Base-by-base conservation (phyloP, 1,139 yeast genomes). In the Protomyces gravidus region DNA sequence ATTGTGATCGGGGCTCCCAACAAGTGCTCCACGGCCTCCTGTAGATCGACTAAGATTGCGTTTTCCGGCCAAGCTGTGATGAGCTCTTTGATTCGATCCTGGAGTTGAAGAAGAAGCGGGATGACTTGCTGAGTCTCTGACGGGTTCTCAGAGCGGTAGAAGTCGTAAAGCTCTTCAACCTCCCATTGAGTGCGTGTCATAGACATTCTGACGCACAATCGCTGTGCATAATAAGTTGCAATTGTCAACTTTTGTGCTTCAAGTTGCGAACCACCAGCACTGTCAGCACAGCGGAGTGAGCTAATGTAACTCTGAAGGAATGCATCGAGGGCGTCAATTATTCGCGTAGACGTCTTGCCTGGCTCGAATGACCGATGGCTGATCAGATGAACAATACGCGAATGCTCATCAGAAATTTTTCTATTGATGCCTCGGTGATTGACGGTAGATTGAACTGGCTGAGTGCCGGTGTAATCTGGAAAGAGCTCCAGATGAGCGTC, bases 41-140 rank as follows among this genome's bases (percentile, higher is more conserved):
- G 72, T 57, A 92, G 78, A 36, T 85, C 89, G 62, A 79, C 84
- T 55, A 94, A 73, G 0, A 95, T 89, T 0, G 95, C 94, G 75
- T 94, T 96, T 67, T 94, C 98, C 0, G 98, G 97, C 96, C 97
- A 92, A 68, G 84, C 82, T 23, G 73, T 73, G 15, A 86, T 71
- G 27, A 88, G 71, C n/a, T 74, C 75, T 15, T 71, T 67, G 2
- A 81, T 80, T 2, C 80, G 73, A 2, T 71, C 70, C 64, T 78
- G 75, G 6, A 89, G 71, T 1, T 73, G 75, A 11, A 78, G 73
- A 7, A 87, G 75, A 33, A 63, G n/a, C 6, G 53, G 49, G 25
- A 50, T 30, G 13, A 62, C 46, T 19, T 36, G 74, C 62, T 78
- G 78, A 1, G 86, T 79, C 68, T 89, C 95, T 2, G 71, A 69